Evolutionary conservation across 1,139 yeast species (phyloP).

Genomic region (Kodamaea arcana): DNA sequence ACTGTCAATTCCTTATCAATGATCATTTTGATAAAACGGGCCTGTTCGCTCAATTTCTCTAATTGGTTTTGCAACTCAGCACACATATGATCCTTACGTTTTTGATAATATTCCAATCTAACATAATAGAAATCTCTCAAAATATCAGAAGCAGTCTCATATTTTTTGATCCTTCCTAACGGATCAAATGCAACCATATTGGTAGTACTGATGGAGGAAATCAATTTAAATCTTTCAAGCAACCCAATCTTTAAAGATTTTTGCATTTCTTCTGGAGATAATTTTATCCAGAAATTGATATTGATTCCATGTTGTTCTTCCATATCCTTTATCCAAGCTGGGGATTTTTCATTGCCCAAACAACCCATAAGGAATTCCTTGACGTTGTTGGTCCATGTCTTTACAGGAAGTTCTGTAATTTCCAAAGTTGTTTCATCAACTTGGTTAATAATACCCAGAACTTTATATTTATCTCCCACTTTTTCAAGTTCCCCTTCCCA

Average conservation of each 20-base stretch:
- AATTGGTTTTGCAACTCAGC: constrained; percentile 69
- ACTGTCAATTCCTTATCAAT: constrained; percentile 70
- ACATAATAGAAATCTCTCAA: constrained; percentile 80
- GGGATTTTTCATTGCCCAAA: constrained; percentile 66
- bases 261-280: constrained; percentile 77
- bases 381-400: constrained; percentile 87
- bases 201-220: constrained; percentile 61
- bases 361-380: constrained; percentile 80
- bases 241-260: constrained; percentile 72
- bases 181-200: constrained; percentile 98
- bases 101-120: constrained; percentile 85
- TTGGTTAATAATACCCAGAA: constrained; percentile 78
- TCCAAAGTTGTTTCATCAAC: constrained; percentile 76
- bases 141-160: constrained; percentile 71
- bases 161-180: constrained; percentile 82
- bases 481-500: constrained; percentile 85
- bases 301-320: constrained; percentile 89
- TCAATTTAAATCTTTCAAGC: constrained; percentile 76
- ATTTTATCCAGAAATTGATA: constrained; percentile 72
- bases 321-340: constrained; percentile 91
- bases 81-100: constrained; percentile 78
- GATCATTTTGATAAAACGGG: constrained; percentile 85
- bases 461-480: constrained; percentile 64
- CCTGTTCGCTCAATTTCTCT: constrained; percentile 74
- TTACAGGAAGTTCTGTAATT: constrained; percentile 89